Percentiles rank a stretch among this genome's conserved stretches.
Evolutionary conservation across 73 alveolate genomes (phyloP).

Genomic region (Paramecium primaurelia): DNA sequence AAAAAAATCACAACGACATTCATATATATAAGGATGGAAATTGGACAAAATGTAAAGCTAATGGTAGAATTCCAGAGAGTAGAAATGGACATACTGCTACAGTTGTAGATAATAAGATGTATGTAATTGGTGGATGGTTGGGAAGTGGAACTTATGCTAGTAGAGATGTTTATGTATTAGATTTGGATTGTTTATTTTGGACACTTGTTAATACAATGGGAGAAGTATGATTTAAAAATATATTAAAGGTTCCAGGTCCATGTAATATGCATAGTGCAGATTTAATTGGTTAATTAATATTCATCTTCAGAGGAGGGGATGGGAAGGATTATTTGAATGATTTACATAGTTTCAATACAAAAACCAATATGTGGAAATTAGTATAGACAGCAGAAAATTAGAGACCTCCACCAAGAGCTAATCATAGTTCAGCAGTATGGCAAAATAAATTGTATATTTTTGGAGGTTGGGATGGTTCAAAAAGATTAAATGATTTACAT

Average conservation of each 20-base stretch:
- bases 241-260: constrained; percentile 73
- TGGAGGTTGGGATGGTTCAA: constrained; percentile 95
- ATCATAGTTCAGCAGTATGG: constrained; percentile 78
- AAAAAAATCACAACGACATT: constrained; percentile 76
- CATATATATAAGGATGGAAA: constrained; percentile 63
- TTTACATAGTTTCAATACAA: constrained; percentile 75
- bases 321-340: constrained; percentile 90
- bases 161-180: constrained; percentile 79
- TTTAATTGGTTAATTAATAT: constrained; percentile 68
- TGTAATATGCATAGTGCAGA: constrained; percentile 95
- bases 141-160: constrained; percentile 85
- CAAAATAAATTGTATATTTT: constrained; percentile 71
- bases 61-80: constrained; percentile 81
- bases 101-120: constrained; percentile 72
- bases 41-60: constrained; percentile 65
- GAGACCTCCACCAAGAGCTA: constrained; percentile 90
- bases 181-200: constrained; percentile 70
- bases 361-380: constrained; percentile 64
- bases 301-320: constrained; percentile 93
- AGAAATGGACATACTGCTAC: constrained; percentile 95
- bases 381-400: constrained; percentile 64
- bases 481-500: constrained; percentile 79
- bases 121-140: constrained; percentile 90
- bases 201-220: constrained; percentile 70
- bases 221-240: not conserved